Percentiles rank a stretch among this genome's conserved stretches.
Evolutionary conservation across 1,139 yeast species (phyloP).

Genomic region (Yamadazyma dendronema): DNA sequence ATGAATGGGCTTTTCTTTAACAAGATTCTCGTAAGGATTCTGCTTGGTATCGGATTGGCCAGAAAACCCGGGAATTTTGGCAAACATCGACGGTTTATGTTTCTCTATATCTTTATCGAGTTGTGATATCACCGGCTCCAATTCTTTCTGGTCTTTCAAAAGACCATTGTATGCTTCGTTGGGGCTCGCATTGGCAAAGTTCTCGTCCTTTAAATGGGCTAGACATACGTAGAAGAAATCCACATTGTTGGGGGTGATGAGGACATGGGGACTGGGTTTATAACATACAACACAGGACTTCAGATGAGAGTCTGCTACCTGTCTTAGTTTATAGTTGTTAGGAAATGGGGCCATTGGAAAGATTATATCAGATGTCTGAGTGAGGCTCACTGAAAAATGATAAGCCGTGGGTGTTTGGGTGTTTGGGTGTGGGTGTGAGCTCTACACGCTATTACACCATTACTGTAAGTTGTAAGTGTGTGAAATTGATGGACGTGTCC

Average conservation of each 20-base stretch:
- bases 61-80: constrained; percentile 21
- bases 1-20: constrained; percentile 19
- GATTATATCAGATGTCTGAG: background rate
- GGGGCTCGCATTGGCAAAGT: constrained; percentile 57
- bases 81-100: constrained; percentile 35
- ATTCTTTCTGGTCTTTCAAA: constrained; percentile 30
- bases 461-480: no score
- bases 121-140: constrained; percentile 41
- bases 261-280: constrained; percentile 61
- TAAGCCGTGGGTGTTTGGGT: no score
- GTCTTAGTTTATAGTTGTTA: constrained; percentile 52
- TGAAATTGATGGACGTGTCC: no score
- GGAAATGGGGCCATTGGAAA: constrained; percentile 36
- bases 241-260: constrained; percentile 48
- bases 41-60: constrained; percentile 10
- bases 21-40: constrained; percentile 15
- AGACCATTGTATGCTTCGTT: constrained; percentile 48
- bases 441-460: no score
- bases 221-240: constrained; percentile 74
- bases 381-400: no score
- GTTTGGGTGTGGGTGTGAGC: no score
- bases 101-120: constrained; percentile 26
- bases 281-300: constrained; percentile 67
- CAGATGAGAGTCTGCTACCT: constrained; percentile 55
- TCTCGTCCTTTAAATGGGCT: constrained; percentile 57